phyloP scores from a whole-genome alignment of 805 yeast species.

The Kodamaea lidongshanica region DNA sequence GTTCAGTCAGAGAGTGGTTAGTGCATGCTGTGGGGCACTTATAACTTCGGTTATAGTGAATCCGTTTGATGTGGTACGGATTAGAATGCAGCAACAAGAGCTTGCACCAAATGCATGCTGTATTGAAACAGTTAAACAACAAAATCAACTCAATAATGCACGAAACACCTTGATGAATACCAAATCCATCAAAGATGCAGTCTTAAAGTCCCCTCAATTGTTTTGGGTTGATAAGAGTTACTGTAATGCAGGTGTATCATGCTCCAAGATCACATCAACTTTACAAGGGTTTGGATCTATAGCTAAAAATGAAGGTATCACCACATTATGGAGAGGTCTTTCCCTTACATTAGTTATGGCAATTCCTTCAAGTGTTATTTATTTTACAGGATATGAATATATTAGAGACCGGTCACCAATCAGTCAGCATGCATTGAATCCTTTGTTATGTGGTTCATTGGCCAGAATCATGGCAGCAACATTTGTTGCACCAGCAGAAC shows the following conservation, averaged over 20 bases:
- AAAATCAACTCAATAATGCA: conserved; percentile 16
- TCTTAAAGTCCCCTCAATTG: conserved; percentile 16
- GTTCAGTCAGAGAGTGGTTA: conserved; percentile 59
- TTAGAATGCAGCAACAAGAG: conserved; percentile 73
- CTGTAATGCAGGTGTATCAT: conserved; percentile 32
- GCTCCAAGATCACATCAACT: conserved; percentile 59
- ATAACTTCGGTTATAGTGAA: conserved; percentile 69
- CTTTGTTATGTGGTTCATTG: conserved; percentile 76
- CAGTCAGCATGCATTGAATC: conserved; percentile 50
- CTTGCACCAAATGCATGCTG: conserved; percentile 39
- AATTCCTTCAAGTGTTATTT: conserved; percentile 86
- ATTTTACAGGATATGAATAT: conserved; percentile 89
- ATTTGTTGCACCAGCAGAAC: conserved; percentile 78
- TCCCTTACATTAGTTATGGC: conserved; percentile 81
- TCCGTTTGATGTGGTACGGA: conserved; percentile 75
- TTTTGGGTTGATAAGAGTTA: conserved; percentile 32
- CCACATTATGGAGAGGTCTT: conserved; percentile 85
- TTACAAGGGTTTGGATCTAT: conserved; percentile 67
- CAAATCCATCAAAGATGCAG: conserved; percentile 2
- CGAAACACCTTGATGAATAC: conserved; percentile 8
- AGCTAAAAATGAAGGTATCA: conserved; percentile 62
- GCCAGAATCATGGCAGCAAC: conserved; percentile 85
- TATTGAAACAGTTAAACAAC: conserved; percentile 8
- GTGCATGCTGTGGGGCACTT: conserved; percentile 73
- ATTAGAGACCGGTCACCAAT: conserved; percentile 63